A percentile compares a stretch with the other conserved stretches of the same genome.
Evolutionary conservation across 2,329 filamentous ascomycete species (phyloP).

Genomic region (Anthostomella pinea): DNA sequence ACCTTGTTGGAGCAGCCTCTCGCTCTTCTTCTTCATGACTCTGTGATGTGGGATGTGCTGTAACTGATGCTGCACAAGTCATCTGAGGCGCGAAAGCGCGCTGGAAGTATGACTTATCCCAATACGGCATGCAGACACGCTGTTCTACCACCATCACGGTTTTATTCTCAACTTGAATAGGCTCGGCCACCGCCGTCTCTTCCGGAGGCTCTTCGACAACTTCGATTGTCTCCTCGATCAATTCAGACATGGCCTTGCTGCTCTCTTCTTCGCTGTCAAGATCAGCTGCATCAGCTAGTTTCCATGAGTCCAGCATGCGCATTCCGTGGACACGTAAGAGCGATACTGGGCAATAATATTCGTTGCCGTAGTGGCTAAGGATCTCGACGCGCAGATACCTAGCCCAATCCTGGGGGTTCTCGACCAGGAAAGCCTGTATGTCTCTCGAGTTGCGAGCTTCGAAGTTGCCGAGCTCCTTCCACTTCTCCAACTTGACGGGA

Average conservation of each 20-base stretch:
- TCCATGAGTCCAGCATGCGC: conserved; percentile 91
- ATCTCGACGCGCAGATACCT: conserved; percentile 92
- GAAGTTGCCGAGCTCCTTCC: conserved; percentile 84
- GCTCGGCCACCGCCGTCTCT: conserved; percentile 22
- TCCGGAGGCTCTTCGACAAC: conserved; percentile 16
- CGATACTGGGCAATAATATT: conserved; percentile 94
- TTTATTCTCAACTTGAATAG: conserved; percentile 21
- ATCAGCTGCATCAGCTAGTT: conserved; percentile 69
- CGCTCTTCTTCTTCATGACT: conserved; percentile 10
- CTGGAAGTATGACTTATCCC: conserved; percentile 28
- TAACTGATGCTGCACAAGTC: conserved; percentile 16
- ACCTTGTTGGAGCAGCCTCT: conserved; percentile 8
- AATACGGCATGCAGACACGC: conserved; percentile 25
- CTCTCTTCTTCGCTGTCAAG: conserved; percentile 57
- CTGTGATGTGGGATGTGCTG: conserved; percentile 10
- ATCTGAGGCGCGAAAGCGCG: conserved; percentile 16
- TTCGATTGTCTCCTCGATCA: conserved; percentile 28
- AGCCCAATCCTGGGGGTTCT: conserved; percentile 93
- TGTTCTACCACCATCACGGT: conserved; percentile 15
- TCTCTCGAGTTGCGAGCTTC: conserved; percentile 90
- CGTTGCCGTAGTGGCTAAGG: conserved; percentile 88
- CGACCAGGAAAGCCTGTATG: conserved; percentile 90
- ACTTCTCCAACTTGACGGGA: conserved; percentile 87
- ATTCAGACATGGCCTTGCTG: conserved; percentile 29
- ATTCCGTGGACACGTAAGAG: conserved; percentile 90